Conservation (phyloP, 108 stramenopile species). For the Mayamaea pseudoterrestris region DNA sequence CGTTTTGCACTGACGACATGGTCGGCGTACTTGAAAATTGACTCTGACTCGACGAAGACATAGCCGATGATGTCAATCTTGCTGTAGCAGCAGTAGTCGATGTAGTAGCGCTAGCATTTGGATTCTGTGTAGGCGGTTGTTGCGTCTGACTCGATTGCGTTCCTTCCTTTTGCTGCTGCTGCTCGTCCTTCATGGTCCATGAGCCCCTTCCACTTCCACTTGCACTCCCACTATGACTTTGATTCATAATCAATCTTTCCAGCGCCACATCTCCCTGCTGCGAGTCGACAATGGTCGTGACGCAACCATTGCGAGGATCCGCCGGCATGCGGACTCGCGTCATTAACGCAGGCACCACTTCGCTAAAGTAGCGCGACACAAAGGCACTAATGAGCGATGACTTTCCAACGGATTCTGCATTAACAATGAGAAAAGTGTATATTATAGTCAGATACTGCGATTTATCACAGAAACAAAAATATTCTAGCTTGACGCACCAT, state of each 20-base stretch:
- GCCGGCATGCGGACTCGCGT: conserved; percentile 65
- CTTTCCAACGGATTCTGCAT: conserved; percentile 72
- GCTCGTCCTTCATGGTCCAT: neutral
- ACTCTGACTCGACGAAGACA: conserved; percentile 4
- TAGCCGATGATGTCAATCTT: neutral
- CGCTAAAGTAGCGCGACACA: conserved; percentile 73
- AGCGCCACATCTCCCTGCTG: conserved; percentile 58
- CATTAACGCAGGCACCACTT: conserved; percentile 65
- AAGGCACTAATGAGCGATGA: conserved; percentile 76
- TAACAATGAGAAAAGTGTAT: conserved; percentile 4
- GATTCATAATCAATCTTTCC: conserved; percentile 30
- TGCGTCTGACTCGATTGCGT: too few species aligned
- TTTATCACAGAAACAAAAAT: neutral
- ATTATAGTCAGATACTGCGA: neutral
- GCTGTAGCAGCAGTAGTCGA: too few species aligned
- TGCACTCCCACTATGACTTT: neutral
- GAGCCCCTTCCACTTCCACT: too few species aligned
- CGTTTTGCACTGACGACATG: too few species aligned
- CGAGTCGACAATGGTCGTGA: conserved; percentile 74
- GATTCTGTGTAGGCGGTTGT: too few species aligned
- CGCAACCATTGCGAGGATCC: conserved; percentile 46
- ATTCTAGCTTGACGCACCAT: conserved; percentile 33
- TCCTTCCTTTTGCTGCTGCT: too few species aligned
- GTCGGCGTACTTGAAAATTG: too few species aligned
- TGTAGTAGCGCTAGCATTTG: too few species aligned